phyloP scores from a whole-genome alignment of 2,329 filamentous ascomycete species.

The Tolypocladium cylindrosporum region DNA sequence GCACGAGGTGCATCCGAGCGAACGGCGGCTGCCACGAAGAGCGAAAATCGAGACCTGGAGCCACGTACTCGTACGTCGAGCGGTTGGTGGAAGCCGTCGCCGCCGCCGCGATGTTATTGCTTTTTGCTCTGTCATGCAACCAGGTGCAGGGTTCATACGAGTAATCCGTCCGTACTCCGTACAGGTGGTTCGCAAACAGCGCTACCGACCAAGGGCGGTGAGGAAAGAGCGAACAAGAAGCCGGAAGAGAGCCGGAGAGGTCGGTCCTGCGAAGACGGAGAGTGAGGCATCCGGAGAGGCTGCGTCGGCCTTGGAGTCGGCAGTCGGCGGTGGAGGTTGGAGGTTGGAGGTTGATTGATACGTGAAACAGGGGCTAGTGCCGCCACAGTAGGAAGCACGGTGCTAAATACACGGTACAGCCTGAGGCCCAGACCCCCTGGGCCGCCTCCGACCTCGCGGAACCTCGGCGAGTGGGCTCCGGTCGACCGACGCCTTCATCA shows the following conservation, averaged over 20 bases:
- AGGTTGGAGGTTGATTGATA: not conserved
- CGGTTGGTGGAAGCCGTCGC: not conserved
- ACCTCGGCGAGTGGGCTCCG: not conserved
- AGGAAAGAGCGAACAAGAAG: not conserved
- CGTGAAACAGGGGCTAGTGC: not conserved
- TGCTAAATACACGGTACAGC: not conserved
- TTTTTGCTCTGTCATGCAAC: not conserved
- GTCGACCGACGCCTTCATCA: not conserved
- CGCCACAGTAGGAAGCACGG: not conserved
- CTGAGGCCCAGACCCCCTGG: not conserved
- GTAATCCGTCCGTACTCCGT: too few species aligned
- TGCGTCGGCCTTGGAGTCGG: not conserved
- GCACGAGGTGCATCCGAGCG: not conserved
- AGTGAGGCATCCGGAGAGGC: not conserved
- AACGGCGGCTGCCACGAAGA: not conserved
- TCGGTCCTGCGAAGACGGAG: not conserved
- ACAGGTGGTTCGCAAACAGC: not conserved
- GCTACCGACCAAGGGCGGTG: not conserved
- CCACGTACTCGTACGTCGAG: not conserved
- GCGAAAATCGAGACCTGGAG: not conserved
- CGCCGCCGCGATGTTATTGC: not conserved
- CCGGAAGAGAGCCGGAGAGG: not conserved
- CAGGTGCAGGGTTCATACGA: not conserved
- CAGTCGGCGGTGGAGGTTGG: not conserved
- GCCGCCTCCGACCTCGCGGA: not conserved